Percentiles rank a stretch among this genome's conserved stretches.
phyloP scores from a whole-genome alignment of 306 rosid genomes.

The Corylus americana region DNA sequence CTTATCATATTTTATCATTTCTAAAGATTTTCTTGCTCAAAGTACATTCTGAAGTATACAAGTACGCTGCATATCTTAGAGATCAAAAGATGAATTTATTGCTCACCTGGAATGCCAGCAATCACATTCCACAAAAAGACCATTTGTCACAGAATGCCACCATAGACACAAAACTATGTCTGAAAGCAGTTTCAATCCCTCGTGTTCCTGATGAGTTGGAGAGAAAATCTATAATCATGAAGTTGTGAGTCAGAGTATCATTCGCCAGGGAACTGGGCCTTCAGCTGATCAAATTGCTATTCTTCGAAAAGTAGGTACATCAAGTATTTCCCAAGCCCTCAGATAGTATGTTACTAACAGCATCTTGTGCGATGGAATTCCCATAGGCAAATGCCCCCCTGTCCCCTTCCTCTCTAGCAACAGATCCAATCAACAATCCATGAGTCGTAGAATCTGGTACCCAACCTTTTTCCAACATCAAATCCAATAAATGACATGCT shows the following conservation, averaged over 20 bases:
- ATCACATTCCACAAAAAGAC: not conserved
- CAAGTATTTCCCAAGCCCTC: conserved; percentile 60
- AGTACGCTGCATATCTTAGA: not conserved
- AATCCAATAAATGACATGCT: conserved; percentile 61
- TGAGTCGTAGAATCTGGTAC: conserved; percentile 78
- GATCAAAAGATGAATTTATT: not conserved
- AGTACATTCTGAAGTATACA: not conserved
- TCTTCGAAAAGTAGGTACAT: conserved; percentile 27
- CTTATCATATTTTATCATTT: not conserved
- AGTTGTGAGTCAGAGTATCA: not conserved
- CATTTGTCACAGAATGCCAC: not conserved
- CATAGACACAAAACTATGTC: not conserved
- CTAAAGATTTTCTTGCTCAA: not conserved
- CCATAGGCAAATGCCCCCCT: conserved; percentile 20
- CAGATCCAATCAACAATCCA: conserved; percentile 69
- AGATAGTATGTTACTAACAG: conserved; percentile 70
- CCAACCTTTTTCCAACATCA: conserved; percentile 90
- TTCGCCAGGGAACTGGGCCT: not conserved
- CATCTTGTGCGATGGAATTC: conserved; percentile 45
- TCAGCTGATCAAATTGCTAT: not conserved
- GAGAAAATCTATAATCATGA: not conserved
- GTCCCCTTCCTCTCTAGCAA: conserved; percentile 37
- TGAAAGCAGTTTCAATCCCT: conserved; percentile 9
- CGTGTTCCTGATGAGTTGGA: not conserved
- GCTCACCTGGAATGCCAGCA: not conserved